A percentile compares a stretch with the other conserved stretches of the same genome.
These are phyloP conservation scores for Cyclotella cryptica DNA, from an alignment of 108 stramenopile species.

Conservation along the genomic window DNA sequence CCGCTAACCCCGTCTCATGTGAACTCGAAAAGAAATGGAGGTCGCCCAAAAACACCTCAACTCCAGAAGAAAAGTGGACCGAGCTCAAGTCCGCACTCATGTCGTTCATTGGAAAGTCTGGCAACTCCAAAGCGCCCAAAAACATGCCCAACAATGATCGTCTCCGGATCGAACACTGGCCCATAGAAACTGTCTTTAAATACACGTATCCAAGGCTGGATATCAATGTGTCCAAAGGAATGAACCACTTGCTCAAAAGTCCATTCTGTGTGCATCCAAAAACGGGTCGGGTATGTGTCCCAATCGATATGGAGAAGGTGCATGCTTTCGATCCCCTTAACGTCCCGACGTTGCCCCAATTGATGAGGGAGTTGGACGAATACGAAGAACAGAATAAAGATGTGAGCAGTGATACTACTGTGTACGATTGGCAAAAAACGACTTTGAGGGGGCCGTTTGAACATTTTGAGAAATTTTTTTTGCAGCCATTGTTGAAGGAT, in stretches of 20 bases:
- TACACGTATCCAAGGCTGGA: constrained; percentile 97
- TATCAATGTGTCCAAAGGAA: constrained; percentile 98
- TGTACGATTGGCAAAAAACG: constrained; percentile 86
- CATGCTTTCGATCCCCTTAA: constrained; percentile 87
- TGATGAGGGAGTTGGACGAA: constrained; percentile 78
- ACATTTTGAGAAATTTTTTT: constrained; percentile 78
- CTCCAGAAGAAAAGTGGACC: constrained; percentile 83
- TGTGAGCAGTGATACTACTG: constrained; percentile 5
- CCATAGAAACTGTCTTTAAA: constrained; percentile 91
- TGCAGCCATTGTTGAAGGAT: constrained; percentile 85
- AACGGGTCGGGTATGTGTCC: constrained; percentile 98
- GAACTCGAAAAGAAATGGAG: constrained; percentile 70
- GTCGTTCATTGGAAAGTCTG: constrained; percentile 56
- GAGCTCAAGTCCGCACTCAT: constrained; percentile 71
- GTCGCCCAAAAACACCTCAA: constrained; percentile 37
- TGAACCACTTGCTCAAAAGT: constrained; percentile 99
- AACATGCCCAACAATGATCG: constrained; percentile 61
- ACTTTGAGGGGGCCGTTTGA: constrained; percentile 78
- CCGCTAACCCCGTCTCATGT: constrained; percentile 63
- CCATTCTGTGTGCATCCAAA: constrained; percentile 99
- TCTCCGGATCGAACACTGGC: constrained; percentile 79
- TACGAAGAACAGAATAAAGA: constrained; percentile 22
- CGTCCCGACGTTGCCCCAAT: constrained; percentile 83
- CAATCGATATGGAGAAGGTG: constrained; percentile 74
- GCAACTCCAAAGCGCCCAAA: constrained; percentile 54